Evolutionary conservation across 345 rosid genomes (phyloP).

Genomic region (Tarenaya hassleriana): DNA sequence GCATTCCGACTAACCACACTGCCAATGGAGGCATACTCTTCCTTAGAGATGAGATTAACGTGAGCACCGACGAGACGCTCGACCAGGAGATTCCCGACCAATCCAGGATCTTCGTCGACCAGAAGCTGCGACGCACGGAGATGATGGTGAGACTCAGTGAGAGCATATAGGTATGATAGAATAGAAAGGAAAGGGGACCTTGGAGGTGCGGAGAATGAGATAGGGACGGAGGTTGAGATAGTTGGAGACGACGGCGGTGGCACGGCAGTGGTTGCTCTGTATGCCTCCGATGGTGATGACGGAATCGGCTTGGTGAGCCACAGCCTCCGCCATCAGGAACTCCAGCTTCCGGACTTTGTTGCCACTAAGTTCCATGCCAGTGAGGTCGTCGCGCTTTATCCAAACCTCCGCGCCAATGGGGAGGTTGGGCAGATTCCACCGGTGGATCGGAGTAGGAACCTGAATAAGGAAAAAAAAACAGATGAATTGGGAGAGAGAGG

Average conservation of each 20-base stretch:
- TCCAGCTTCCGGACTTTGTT: conserved; percentile 87
- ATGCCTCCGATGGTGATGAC: conserved; percentile 83
- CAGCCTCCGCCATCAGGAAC: conserved; percentile 81
- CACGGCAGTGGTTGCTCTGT: conserved; percentile 94
- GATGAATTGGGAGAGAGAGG: too few species aligned
- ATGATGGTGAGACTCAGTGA: neutral
- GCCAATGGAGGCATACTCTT: conserved; percentile 78
- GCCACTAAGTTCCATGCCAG: conserved; percentile 93
- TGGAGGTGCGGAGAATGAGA: conserved; percentile 74
- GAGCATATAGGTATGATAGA: neutral
- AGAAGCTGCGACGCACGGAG: conserved; percentile 44
- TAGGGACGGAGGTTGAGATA: conserved; percentile 66
- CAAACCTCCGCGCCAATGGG: conserved; percentile 68
- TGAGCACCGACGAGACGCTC: conserved; percentile 89
- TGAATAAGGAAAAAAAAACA: conserved; percentile 20
- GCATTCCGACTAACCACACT: conserved; percentile 73
- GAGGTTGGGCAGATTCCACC: conserved; percentile 79
- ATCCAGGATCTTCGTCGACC: conserved; percentile 83
- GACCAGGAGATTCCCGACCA: conserved; percentile 77
- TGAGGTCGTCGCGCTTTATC: conserved; percentile 85
- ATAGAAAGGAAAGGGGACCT: conserved; percentile 32
- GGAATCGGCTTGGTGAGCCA: conserved; percentile 80
- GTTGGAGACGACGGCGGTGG: conserved; percentile 84
- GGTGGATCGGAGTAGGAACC: conserved; percentile 84
- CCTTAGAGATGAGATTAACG: conserved; percentile 75